Evolutionary conservation across 805 yeast genomes (phyloP), one percentile per base, ranked within the genome.

Genomic region (Metschnikowia santaceciliae): DNA sequence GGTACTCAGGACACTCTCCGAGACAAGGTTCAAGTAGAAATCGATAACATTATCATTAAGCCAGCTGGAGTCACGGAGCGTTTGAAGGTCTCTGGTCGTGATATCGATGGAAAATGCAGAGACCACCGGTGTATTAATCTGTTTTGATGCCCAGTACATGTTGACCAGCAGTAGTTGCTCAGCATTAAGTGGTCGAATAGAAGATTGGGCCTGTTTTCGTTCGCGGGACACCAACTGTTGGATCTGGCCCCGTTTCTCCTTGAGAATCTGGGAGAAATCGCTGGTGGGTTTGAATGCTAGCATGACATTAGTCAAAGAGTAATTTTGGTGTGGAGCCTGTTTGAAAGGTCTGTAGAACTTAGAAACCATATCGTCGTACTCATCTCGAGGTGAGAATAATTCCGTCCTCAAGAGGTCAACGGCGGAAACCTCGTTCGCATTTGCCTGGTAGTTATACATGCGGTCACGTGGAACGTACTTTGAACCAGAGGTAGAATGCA

Each of bases 11-110:
- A 60, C 48, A 22, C 79, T 63, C 4, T 75, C 75, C 2, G 80
- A 72, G 6, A 84, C 69, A 57, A 85, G 59, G 41, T 75, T 73
- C 61, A 91, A 72, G 64, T 86, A 92, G 59, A 83, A 85, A 62
- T 94, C 98, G 52, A 94, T 91, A 4, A 94, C 78, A 41, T 84
- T 88, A 67, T 94, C 99, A 64, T 94, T 94, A 32, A 94, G 76
- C 99, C 99, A 94, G 37, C 77, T 69, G 4, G 85, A 75, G 48
- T 85, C 87, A 7, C 77, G 69, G 33, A 94, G 71, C 0, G 97
- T 90, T 42, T 77, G 74, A 49, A 92, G 66, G 64, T 94, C 99
- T 33, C 80, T 69, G 0, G 79, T 78, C 3, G 70, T 69, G 2
- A 91, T 78, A 46, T 87, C 92, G 40, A 91, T 80, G 48, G 68